Evolutionary conservation across 2,329 filamentous ascomycete genomes (phyloP), one percentile per base, ranked within the genome.

Genomic region (Claviceps citrina): DNA sequence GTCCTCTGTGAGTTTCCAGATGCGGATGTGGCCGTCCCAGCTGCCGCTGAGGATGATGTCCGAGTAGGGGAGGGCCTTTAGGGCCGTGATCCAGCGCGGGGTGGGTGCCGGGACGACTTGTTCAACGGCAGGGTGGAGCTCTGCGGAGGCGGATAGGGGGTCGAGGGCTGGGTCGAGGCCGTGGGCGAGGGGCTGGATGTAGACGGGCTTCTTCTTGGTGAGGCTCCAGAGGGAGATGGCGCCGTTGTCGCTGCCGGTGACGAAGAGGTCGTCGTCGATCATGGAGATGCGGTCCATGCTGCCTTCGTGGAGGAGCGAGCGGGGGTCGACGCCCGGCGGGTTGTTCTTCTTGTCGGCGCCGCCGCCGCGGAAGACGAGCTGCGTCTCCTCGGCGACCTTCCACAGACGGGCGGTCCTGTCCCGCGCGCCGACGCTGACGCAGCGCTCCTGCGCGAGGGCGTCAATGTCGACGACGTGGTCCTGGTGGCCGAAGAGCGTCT

Each of bases 401-500:
- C 91, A 98, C 50, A 94, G 64, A 43, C 91, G 73, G 30, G 89
- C 91, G 2, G 87, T 95, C 42, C 89, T 78, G 58, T 98, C 91
- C 47, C 91, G 73, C 5, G 85, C 81, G 41, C 91, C 91, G 15
- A 94, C 91, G 45, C 81, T 91, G 44, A 96, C 71, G 56, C 91
- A 95, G 36, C 85, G 79, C 59, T 96, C 91, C 50, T 86, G 78
- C 2, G 81, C 78, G 46, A 93, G 70, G 18, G 84, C 81, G 47
- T 84, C 82, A 40, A 98, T 75, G 53, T 86, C 84, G 28, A 89
- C 70, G 5, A 96, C 82, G 47, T 84, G 73, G 56, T 96, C 89
- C 56, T 95, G 89, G 62, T 98, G 91, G 33, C 91, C 91, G 55
- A 95, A 96, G 0, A 98, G 69, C 0, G 89, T 96, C 60, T 98